A percentile compares a stretch with the other conserved stretches of the same genome.
These are phyloP conservation scores for Rutstroemia sydowiana DNA, from an alignment of 2,329 filamentous ascomycete species.

Conservation along the genomic window DNA sequence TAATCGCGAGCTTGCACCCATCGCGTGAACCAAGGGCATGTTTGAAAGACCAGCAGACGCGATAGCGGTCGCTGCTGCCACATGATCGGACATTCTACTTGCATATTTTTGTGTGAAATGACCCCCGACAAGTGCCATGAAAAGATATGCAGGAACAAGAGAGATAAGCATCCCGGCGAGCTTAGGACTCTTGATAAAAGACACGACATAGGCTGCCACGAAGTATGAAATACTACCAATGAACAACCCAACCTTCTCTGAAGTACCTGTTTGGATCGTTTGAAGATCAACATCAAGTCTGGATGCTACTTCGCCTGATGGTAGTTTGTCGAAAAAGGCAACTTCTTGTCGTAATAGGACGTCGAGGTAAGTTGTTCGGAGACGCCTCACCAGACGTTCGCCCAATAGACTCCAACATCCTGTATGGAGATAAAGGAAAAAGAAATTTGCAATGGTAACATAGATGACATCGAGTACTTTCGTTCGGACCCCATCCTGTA, in stretches of 20 bases:
- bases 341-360: constrained; percentile 45
- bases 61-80: background rate
- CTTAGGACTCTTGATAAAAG: constrained; percentile 47
- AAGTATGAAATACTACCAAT: constrained; percentile 37
- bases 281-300: constrained; percentile 47
- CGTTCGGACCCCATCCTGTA: constrained; percentile 9
- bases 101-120: constrained; percentile 1
- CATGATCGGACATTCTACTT: background rate
- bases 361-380: constrained; percentile 45
- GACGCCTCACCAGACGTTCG: constrained; percentile 44
- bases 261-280: constrained; percentile 49
- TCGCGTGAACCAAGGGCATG: constrained; percentile 1
- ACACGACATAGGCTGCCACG: constrained; percentile 50
- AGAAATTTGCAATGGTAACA: constrained; percentile 55
- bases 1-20: background rate
- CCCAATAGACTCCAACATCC: constrained; percentile 50
- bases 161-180: constrained; percentile 40
- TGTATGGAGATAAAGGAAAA: constrained; percentile 56
- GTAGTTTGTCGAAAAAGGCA: constrained; percentile 46
- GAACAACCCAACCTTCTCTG: constrained; percentile 53
- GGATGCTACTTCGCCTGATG: constrained; percentile 44
- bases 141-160: background rate
- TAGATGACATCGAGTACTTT: constrained; percentile 57
- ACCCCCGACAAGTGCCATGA: background rate
- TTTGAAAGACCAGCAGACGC: background rate